Evolutionary conservation across 2,329 filamentous ascomycete species (phyloP).

Genomic region (Nothomitra cinnamomea): DNA sequence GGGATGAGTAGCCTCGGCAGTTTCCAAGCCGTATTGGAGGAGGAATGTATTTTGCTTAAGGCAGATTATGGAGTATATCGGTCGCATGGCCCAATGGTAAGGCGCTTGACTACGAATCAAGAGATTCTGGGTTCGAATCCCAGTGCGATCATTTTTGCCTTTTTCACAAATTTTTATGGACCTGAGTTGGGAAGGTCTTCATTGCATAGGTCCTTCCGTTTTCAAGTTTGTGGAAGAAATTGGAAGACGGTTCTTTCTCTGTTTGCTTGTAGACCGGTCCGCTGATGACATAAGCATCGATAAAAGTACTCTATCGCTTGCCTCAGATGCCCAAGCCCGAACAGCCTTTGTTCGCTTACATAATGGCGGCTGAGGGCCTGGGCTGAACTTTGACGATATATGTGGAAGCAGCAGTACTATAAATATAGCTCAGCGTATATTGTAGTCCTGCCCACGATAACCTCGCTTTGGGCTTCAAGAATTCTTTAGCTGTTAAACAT

Average conservation of each 20-base stretch:
- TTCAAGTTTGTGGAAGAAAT: not conserved
- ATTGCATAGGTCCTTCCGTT: not conserved
- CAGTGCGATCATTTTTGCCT: slow-evolving; percentile 1
- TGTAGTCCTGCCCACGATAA: no score
- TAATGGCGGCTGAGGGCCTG: not conserved
- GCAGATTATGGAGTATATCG: not conserved
- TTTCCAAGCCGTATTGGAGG: no score
- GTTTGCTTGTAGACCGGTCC: not conserved
- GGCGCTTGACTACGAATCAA: slow-evolving; percentile 39
- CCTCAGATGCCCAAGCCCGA: not conserved
- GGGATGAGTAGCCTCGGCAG: no score
- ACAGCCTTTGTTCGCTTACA: no score
- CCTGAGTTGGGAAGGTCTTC: not conserved
- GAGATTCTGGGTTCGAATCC: slow-evolving; percentile 17
- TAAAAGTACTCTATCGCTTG: no score
- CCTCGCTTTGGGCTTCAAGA: no score
- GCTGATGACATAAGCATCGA: no score
- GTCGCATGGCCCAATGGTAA: slow-evolving; percentile 35
- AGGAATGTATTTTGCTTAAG: not conserved
- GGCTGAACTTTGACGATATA: not conserved
- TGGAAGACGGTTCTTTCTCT: not conserved
- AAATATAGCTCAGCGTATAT: not conserved
- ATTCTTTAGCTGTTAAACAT: no score
- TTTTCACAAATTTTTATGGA: not conserved
- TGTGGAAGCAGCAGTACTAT: not conserved